Base-by-base conservation (phyloP, 331 rosid species). In the Acacia concinna region DNA sequence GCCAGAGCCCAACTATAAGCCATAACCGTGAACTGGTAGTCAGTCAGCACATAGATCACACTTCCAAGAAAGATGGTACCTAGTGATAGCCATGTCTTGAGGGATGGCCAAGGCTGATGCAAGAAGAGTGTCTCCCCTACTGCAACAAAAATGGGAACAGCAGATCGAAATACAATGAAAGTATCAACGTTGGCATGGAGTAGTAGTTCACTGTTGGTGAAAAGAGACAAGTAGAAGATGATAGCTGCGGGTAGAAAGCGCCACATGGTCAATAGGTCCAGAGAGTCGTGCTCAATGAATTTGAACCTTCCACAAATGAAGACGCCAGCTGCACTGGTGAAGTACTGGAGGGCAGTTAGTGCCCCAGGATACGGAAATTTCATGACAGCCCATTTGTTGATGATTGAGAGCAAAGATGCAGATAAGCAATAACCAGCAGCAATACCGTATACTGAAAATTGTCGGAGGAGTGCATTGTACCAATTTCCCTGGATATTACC, bases 121-220 rank as follows among this genome's bases (percentile, higher is more conserved):
- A 91, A 72, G 83, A 91, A 93, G 66, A 93, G 63, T 10, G 91
- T 88, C 92, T 93, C 97, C 82, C 97, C 94, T 2, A 93, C 71
- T 7, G 97, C 97, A 17, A 93, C 97, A 0, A 93, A 91, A 40
- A 93, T 81, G 1, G 97, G 97, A 49, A 93, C 96, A 0, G 76
- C 91, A 0, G 94, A 93, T 13, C 94, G 88, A 49, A 93, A 93
- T 71, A 93, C 97, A 4, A 93, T 93, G 79, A 93, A 93, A 4
- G 97, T 93, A 54, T 93, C 97, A n/a, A 93, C 97, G 60, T 91
- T 93, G 73, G 97, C 97, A 78, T 93, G 97, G 54, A 93, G 87
- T 62, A 93, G 93, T 59, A 91, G 87, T 86, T 93, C 94, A 52
- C 97, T 91, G 62, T 93, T 93, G 79, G 98, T 91, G 82, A 93